These are phyloP conservation scores for Apiotrichum akiyoshidainum DNA, from an alignment of 1,284 basidiomycete species.

Conservation along the genomic window DNA sequence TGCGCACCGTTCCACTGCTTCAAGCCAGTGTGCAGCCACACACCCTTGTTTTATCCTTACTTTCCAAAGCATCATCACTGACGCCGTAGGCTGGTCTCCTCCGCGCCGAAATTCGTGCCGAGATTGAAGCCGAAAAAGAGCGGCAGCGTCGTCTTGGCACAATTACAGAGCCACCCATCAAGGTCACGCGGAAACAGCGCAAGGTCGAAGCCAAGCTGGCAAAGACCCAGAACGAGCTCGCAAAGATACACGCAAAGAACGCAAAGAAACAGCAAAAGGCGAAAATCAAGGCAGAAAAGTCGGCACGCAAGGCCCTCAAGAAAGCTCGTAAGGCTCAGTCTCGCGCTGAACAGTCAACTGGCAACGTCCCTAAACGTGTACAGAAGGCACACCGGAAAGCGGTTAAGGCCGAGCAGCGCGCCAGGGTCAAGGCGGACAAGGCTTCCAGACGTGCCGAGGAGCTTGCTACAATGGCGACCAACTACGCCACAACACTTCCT, in stretches of 20 bases:
- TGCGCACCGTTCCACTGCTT: too few relatives aligned
- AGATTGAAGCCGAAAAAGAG: too few relatives aligned
- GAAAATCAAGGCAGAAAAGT: constrained; percentile 16
- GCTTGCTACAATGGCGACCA: neutral
- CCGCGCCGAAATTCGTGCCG: too few relatives aligned
- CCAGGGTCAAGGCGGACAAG: constrained; percentile 2
- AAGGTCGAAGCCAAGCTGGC: constrained; percentile 4
- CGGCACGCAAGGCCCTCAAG: constrained; percentile 7
- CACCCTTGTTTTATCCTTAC: too few relatives aligned
- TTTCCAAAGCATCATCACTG: too few relatives aligned
- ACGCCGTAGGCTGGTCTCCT: too few relatives aligned
- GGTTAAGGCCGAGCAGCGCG: constrained; percentile 2
- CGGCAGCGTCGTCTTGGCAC: neutral
- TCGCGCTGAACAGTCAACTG: neutral
- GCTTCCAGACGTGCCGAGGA: neutral
- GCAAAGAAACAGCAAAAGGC: constrained; percentile 1
- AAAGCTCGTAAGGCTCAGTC: constrained; percentile 3
- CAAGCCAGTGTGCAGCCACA: too few relatives aligned
- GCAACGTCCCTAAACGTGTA: neutral
- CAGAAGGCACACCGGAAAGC: constrained; percentile 3
- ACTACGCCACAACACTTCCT: constrained; percentile 1
- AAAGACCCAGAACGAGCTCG: neutral
- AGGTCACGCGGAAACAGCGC: neutral
- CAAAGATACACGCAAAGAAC: neutral
- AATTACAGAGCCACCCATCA: neutral